These are phyloP conservation scores for Podospora bellae-mahoneyi DNA, from an alignment of 495 filamentous ascomycete species.

Conservation along the genomic window DNA sequence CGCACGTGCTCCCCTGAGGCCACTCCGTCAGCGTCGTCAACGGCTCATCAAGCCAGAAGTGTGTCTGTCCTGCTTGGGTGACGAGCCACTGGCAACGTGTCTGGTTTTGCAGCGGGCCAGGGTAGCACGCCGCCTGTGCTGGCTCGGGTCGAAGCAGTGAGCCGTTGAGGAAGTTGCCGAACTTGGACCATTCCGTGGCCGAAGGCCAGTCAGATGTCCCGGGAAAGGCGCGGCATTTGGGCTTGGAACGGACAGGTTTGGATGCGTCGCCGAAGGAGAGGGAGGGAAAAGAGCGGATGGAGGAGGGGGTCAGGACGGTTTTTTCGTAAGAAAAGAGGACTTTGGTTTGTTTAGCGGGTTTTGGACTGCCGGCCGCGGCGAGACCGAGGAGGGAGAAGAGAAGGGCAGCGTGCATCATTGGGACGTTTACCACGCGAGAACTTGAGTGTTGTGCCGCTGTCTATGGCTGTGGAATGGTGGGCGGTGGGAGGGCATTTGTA, in stretches of 20 bases:
- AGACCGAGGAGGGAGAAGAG: not conserved
- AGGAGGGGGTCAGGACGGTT: not conserved
- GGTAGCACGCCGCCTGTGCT: constrained; percentile 52
- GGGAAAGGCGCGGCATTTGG: constrained; percentile 12
- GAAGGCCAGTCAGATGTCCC: constrained; percentile 7
- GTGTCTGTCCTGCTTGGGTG: constrained; percentile 22
- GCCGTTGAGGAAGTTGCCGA: constrained; percentile 4
- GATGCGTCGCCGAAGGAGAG: not conserved
- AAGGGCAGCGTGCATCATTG: not conserved
- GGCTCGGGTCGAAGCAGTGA: constrained; percentile 36
- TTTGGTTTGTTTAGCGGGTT: not conserved
- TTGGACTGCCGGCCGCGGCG: not conserved
- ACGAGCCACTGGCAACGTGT: constrained; percentile 37
- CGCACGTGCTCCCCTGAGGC: constrained; percentile 39
- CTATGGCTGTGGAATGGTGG: not conserved
- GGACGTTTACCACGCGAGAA: not conserved
- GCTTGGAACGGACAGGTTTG: not conserved
- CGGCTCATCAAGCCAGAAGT: constrained; percentile 39
- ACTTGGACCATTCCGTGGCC: constrained; percentile 2
- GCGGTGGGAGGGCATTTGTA: not conserved
- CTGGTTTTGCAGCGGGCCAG: constrained; percentile 43
- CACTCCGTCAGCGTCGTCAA: constrained; percentile 35
- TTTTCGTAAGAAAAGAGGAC: not conserved
- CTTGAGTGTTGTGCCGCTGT: not conserved
- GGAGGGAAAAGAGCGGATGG: not conserved